Evolutionary conservation across 257 asterid genomes (phyloP).

Genomic region (Solanum paucissectum): DNA sequence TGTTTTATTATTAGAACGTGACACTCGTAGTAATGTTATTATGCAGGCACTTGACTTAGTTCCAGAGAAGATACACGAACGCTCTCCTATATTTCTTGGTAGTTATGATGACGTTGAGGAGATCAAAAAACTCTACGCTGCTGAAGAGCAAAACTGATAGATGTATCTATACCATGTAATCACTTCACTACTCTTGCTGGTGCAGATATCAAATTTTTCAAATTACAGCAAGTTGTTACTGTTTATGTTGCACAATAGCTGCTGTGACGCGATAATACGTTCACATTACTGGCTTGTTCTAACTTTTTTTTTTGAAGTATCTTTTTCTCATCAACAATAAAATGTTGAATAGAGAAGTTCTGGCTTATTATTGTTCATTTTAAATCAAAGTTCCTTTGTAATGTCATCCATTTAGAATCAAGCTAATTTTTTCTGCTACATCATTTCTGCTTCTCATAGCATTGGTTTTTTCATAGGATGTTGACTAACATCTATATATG

Average conservation of each 20-base stretch:
- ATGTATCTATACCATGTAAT: background rate
- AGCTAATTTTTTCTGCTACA: background rate
- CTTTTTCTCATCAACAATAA: background rate
- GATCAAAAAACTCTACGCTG: conserved; percentile 72
- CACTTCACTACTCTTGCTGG: background rate
- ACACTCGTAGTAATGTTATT: background rate
- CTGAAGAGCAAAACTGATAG: conserved; percentile 40
- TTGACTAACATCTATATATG: background rate
- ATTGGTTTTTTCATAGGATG: background rate
- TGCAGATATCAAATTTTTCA: background rate
- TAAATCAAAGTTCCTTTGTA: background rate
- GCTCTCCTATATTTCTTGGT: conserved; percentile 91
- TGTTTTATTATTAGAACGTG: background rate
- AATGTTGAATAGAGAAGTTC: background rate
- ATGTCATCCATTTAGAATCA: background rate
- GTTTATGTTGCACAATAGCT: background rate
- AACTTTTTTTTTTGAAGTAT: background rate
- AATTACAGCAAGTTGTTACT: background rate
- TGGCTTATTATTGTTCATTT: background rate
- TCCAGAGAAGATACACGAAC: conserved; percentile 79
- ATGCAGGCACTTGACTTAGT: conserved; percentile 81
- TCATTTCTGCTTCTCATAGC: background rate
- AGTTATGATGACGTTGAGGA: conserved; percentile 93
- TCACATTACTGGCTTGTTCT: background rate
- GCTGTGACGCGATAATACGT: background rate